Percentiles rank a stretch among this genome's conserved stretches.
Conservation (phyloP, 305 asterid genomes). For the Fraxinus albicans region DNA sequence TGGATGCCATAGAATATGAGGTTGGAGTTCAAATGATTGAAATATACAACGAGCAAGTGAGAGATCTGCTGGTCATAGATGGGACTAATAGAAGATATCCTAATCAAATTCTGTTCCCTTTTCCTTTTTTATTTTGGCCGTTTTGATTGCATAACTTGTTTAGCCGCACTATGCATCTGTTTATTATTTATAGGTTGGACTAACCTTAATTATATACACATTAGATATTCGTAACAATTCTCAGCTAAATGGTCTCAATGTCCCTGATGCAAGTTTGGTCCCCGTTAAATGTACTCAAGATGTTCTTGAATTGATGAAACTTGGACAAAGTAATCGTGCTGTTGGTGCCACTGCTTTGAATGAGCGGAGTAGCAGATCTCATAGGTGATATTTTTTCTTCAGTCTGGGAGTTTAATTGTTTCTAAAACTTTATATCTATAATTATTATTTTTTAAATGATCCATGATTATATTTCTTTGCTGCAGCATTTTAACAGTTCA, state of each 20-base stretch:
- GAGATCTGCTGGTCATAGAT: constrained; percentile 85
- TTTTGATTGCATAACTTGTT: neutral
- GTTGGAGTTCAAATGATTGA: constrained; percentile 95
- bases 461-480: constrained; percentile 16
- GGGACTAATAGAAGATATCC: constrained; percentile 84
- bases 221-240: constrained; percentile 88
- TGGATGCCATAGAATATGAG: constrained; percentile 62
- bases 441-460: neutral
- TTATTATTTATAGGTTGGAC: constrained; percentile 7
- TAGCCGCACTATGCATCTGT: neutral
- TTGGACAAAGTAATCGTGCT: constrained; percentile 81
- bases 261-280: constrained; percentile 82
- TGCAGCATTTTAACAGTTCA: constrained; percentile 88
- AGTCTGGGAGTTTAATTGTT: neutral
- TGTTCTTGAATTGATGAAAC: constrained; percentile 85
- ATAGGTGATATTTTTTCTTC: constrained; percentile 46
- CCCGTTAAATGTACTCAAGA: constrained; percentile 78
- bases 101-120: constrained; percentile 22
- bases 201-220: constrained; percentile 56
- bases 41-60: constrained; percentile 90
- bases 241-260: constrained; percentile 89
- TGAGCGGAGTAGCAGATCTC: constrained; percentile 87
- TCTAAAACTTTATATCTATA: neutral
- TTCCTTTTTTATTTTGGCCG: neutral
- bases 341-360: constrained; percentile 93